Percentiles rank a stretch among this genome's conserved stretches.
Evolutionary conservation across 805 yeast species (phyloP).

Genomic region (Kuraishia capsulata): DNA sequence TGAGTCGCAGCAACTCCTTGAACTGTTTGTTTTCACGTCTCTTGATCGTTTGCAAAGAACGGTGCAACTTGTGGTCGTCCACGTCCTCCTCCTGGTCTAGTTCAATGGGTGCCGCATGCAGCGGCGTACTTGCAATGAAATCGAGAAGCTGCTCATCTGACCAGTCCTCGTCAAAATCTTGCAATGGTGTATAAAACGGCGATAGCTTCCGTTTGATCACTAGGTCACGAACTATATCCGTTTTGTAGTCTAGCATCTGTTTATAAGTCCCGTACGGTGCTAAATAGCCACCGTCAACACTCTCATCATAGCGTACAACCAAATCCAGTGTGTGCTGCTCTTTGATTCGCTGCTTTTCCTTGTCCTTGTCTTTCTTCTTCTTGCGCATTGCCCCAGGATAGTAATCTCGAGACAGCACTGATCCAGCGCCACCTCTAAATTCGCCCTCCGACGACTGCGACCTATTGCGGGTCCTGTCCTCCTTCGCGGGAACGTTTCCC

Average conservation of each 20-base stretch:
- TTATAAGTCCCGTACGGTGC: constrained; percentile 90
- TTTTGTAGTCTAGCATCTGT: constrained; percentile 65
- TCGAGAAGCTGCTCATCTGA: constrained; percentile 55
- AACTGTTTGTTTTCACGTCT: constrained; percentile 40
- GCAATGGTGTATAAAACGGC: constrained; percentile 86
- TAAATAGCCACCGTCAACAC: constrained; percentile 88
- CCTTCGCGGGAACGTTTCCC: constrained; percentile 41
- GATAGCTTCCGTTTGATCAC: constrained; percentile 68
- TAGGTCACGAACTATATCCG: constrained; percentile 60
- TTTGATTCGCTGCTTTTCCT: constrained; percentile 43
- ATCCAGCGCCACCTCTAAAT: constrained; percentile 4
- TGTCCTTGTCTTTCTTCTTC: constrained; percentile 31
- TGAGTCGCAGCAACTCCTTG: constrained; percentile 28
- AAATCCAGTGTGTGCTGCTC: constrained; percentile 49
- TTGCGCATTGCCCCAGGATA: constrained; percentile 4
- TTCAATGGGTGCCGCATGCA: constrained; percentile 45
- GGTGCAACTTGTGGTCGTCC: constrained; percentile 48
- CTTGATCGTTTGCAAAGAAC: constrained; percentile 33
- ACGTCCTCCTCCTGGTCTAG: constrained; percentile 44
- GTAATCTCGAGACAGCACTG: not conserved
- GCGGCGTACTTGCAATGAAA: constrained; percentile 36
- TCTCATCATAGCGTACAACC: constrained; percentile 53
- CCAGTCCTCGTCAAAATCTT: constrained; percentile 71
- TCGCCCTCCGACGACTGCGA: too few species aligned
- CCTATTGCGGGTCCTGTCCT: constrained; percentile 18